Conservation (phyloP, 148 eudicot genomes). For the Nyssa sinensis region DNA sequence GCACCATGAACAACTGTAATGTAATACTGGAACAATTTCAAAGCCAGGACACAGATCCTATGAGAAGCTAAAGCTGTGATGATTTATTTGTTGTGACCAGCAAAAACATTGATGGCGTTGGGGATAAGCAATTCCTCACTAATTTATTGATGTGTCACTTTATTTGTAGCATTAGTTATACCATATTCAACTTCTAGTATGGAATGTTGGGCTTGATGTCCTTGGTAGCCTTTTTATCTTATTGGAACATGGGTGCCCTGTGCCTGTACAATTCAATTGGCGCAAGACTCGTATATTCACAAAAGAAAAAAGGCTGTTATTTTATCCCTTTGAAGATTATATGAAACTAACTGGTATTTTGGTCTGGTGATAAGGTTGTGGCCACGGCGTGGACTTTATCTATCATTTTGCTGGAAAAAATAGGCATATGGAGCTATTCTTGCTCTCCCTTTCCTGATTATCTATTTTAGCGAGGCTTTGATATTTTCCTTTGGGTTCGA, state of each 20-base stretch:
- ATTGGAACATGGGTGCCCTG: neutral
- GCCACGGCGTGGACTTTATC: no score
- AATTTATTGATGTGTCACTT: neutral
- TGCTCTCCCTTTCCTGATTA: no score
- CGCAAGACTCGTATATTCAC: no score
- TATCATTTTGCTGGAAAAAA: no score
- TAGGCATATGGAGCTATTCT: no score
- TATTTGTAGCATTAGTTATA: neutral
- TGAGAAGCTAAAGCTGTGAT: constrained; percentile 12
- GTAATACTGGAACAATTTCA: constrained; percentile 46
- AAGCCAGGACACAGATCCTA: constrained; percentile 24
- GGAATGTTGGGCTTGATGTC: neutral
- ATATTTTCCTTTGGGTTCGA: no score
- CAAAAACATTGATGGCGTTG: neutral
- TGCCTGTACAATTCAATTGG: no score
- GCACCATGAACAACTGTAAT: constrained; percentile 73
- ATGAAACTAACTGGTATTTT: no score
- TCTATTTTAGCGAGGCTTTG: no score
- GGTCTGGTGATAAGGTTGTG: no score
- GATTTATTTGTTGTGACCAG: neutral
- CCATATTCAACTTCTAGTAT: neutral
- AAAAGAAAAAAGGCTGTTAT: no score
- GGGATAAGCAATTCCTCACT: constrained; percentile 1
- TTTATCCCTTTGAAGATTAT: no score
- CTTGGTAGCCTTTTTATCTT: neutral